A percentile compares a stretch with the other conserved stretches of the same genome.
Evolutionary conservation across 192 early-diverging fungal species (phyloP).

Genomic region (Chytriomyces sp.): DNA sequence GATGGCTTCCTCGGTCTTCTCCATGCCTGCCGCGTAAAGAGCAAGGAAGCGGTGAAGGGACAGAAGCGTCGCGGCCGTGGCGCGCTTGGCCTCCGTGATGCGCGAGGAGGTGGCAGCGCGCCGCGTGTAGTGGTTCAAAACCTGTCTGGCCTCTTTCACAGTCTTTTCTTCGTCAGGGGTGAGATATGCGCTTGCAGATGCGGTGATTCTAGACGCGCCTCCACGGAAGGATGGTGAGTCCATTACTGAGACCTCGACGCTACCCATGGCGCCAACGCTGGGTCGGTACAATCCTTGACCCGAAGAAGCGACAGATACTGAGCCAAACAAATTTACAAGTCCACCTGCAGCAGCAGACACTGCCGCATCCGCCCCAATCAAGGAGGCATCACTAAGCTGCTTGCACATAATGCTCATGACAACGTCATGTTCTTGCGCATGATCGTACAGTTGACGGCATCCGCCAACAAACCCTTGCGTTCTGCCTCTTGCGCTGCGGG

Average conservation of each 20-base stretch:
- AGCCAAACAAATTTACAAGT: background rate
- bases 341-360: background rate
- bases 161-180: background rate
- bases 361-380: background rate
- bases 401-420: constrained; percentile 71
- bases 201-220: too few species aligned
- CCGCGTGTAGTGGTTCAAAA: constrained; percentile 7
- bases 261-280: background rate
- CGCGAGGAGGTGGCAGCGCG: background rate
- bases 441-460: constrained; percentile 78
- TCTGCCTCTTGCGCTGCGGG: constrained; percentile 73
- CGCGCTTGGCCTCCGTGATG: background rate
- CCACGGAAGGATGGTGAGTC: background rate
- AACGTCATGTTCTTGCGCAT: constrained; percentile 73
- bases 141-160: background rate
- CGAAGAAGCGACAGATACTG: background rate
- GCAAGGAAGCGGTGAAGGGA: background rate
- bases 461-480: constrained; percentile 66
- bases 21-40: background rate
- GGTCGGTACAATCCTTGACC: constrained; percentile 11
- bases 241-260: constrained; percentile 9
- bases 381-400: constrained; percentile 65
- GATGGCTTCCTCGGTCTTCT: background rate
- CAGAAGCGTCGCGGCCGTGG: background rate
- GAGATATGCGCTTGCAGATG: background rate